phyloP scores from a whole-genome alignment of 2,329 filamentous ascomycete genomes.

The Lecanoromycetidae sp. region DNA sequence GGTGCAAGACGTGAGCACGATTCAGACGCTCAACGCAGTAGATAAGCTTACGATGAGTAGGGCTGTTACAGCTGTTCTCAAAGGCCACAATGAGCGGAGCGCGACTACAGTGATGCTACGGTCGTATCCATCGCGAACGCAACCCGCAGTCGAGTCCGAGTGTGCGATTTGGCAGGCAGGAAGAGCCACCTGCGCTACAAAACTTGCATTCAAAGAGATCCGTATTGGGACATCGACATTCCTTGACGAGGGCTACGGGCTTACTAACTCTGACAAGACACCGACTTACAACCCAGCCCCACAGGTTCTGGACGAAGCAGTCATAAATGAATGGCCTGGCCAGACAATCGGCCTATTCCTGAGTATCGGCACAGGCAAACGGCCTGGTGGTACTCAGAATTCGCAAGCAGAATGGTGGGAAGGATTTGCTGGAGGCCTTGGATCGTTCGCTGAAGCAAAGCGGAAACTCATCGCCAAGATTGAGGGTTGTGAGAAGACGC shows the following conservation, averaged over 20 bases:
- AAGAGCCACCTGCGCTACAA: slow-evolving; percentile 82
- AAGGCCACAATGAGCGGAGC: slow-evolving; percentile 56
- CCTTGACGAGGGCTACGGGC: slow-evolving; percentile 76
- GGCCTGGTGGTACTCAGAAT: slow-evolving; percentile 52
- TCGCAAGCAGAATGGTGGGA: slow-evolving; percentile 77
- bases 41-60: slow-evolving; percentile 35
- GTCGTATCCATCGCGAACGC: slow-evolving; percentile 89
- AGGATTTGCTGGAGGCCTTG: slow-evolving; percentile 61
- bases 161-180: slow-evolving; percentile 97
- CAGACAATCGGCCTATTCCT: slow-evolving; percentile 85
- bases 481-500: slow-evolving; percentile 84
- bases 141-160: slow-evolving; percentile 80
- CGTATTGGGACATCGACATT: slow-evolving; percentile 88
- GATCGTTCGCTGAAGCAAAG: slow-evolving; percentile 83
- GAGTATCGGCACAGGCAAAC: slow-evolving; percentile 86
- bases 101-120: slow-evolving; percentile 62
- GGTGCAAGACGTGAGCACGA: slow-evolving; percentile 71
- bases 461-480: slow-evolving; percentile 79
- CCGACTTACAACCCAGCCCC: slow-evolving; percentile 78
- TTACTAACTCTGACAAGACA: slow-evolving; percentile 12
- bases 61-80: slow-evolving; percentile 81
- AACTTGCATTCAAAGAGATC: slow-evolving; percentile 90
- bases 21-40: slow-evolving; percentile 14
- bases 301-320: slow-evolving; percentile 75
- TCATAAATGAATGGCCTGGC: slow-evolving; percentile 88